phyloP scores from a whole-genome alignment of 306 rosid species.

The cucumber (Cucumis sativus) region Cucumber_9930_V3 NC_026659.2:26063001-26063500 shows the following conservation, averaged over 20 bases:
- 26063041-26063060: conserved; percentile 10
- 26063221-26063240: neutral
- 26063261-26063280: neutral
- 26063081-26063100: neutral
- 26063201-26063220: neutral
- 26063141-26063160: neutral
- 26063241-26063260: neutral
- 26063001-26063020: neutral
- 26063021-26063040: neutral
- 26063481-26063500: too few species aligned
- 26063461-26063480: too few species aligned
- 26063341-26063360: neutral
- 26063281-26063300: neutral
- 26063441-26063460: too few species aligned
- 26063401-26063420: too few species aligned
- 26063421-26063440: too few species aligned
- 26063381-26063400: too few species aligned
- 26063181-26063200: neutral
- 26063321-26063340: neutral
- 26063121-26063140: neutral
- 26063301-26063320: neutral
- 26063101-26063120: conserved; percentile 9
- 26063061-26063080: neutral
- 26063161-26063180: neutral
- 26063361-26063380: too few species aligned